phyloP scores from a whole-genome alignment of 169 alveolate genomes.

The Eimeria praecox region DNA sequence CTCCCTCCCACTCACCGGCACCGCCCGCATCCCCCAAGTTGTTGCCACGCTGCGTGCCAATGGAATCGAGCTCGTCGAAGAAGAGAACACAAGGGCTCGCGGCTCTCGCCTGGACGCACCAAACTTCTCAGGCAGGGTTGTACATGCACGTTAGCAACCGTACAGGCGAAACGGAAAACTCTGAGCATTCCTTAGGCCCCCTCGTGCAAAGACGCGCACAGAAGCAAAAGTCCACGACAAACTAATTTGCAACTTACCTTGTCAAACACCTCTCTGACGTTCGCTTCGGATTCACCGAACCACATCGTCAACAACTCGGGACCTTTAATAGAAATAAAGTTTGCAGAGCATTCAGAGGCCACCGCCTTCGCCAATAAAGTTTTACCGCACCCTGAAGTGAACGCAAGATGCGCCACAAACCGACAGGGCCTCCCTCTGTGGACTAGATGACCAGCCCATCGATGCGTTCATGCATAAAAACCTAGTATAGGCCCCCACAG shows the following conservation, averaged over 20 bases:
- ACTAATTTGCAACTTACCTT: conserved; percentile 89
- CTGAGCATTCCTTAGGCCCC: not conserved
- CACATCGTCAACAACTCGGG: conserved; percentile 99
- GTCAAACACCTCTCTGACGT: conserved; percentile 99
- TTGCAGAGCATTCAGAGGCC: conserved; percentile 96
- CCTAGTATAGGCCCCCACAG: not conserved
- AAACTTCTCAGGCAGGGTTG: not conserved
- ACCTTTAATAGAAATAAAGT: conserved; percentile 99
- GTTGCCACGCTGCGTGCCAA: conserved; percentile 96
- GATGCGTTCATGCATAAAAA: not conserved
- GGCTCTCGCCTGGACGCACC: conserved; percentile 93
- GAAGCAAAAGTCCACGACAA: not conserved
- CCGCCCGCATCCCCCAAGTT: conserved; percentile 97
- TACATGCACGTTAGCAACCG: not conserved
- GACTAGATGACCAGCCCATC: not conserved
- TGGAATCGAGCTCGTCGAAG: conserved; percentile 99
- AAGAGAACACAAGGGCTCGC: conserved; percentile 99
- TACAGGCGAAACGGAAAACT: not conserved
- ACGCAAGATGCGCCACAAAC: not conserved
- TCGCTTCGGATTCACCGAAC: conserved; percentile 99
- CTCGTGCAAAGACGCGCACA: not conserved
- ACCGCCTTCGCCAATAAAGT: conserved; percentile 98
- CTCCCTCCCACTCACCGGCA: conserved; percentile 84
- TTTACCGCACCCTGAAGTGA: conserved; percentile 80
- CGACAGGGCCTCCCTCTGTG: not conserved